Evolutionary conservation across 2,329 filamentous ascomycete species (phyloP), one percentile per base, ranked within the genome.

Genomic region (Trichoderma sp.): DNA sequence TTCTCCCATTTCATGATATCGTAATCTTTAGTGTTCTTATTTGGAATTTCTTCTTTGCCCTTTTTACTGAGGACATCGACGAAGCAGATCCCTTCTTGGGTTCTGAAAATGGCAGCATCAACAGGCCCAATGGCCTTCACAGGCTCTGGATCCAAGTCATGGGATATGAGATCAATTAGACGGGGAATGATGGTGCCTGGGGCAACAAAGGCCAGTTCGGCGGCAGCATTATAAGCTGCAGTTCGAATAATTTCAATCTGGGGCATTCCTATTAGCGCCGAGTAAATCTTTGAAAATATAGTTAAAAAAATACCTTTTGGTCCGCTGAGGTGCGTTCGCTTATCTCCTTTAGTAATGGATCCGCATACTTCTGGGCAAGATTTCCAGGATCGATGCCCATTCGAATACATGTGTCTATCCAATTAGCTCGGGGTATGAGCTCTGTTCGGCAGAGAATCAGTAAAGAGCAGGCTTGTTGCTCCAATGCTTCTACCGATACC

Each of bases 1-100:
- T 95, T 91, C 79, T 99, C 96, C 96, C 96, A 99, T 79, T 97
- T 97, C 51, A 97, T 81, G 1, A 93, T 96, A 74, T 99, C 93
- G 75, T 97, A 97, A 77, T 98, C 96, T 78, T 97, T 97, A 59
- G 89, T 90, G 75, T 93, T 97, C 81, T 97, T 98, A 80, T 94
- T 91, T 3, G 93, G 89, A 2, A 91, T 82, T 46, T 85, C 83
- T 70, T 87, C 87, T 69, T 89, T 88, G 1, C 89, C 83, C 77
- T 97, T 97, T 77, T 93, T 94, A 39, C 91, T 92, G 6, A 99
- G 85, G 0, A 98, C 92, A 79, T 99, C 96, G 24, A 99, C 86
- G 74, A 97, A 98, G 16, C 90, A 87, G 1, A 91, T 94, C 1
- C 94, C 95, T 77, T 96, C 93, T 1, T 94, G 91, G 0, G 95